These are phyloP conservation scores for Neonectria sp. DNA, from an alignment of 2,329 filamentous ascomycete species.

Conservation along the genomic window DNA sequence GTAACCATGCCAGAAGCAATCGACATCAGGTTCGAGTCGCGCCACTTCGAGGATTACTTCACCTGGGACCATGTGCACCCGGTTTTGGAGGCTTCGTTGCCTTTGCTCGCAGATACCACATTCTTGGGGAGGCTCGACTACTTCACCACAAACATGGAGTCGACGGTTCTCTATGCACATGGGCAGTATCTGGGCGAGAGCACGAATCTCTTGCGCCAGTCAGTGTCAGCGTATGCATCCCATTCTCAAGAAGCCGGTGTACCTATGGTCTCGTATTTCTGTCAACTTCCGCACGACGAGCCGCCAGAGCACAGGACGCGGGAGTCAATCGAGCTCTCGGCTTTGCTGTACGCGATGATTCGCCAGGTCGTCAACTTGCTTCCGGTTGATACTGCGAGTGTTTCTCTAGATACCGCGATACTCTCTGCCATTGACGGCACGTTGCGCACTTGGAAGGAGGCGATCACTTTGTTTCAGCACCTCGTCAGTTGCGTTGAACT, in stretches of 20 bases:
- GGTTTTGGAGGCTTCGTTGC: not conserved
- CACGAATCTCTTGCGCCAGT: not conserved
- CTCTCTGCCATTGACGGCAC: not conserved
- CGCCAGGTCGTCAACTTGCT: conserved; percentile 33
- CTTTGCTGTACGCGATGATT: conserved; percentile 29
- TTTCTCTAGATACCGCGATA: not conserved
- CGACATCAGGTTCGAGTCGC: conserved; percentile 25
- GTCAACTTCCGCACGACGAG: conserved; percentile 1
- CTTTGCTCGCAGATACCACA: conserved; percentile 13
- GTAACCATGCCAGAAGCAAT: not conserved
- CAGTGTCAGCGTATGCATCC: not conserved
- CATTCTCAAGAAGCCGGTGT: not conserved
- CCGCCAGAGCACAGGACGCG: conserved; percentile 23
- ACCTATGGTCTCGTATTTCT: not conserved
- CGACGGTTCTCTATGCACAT: conserved; percentile 31
- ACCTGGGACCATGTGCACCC: conserved; percentile 24
- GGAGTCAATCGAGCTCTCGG: conserved; percentile 31
- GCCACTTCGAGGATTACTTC: conserved; percentile 33
- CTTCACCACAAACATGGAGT: conserved; percentile 30
- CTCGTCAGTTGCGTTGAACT: not conserved
- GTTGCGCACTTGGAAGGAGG: not conserved
- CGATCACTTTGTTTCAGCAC: not conserved
- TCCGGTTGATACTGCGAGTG: not conserved
- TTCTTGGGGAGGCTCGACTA: conserved; percentile 25
- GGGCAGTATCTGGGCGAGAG: conserved; percentile 6